A percentile compares a stretch with the other conserved stretches of the same genome.
Conservation (phyloP, 129 eudicot species). For the Pseudognaphalium luteoalbum region DNA sequence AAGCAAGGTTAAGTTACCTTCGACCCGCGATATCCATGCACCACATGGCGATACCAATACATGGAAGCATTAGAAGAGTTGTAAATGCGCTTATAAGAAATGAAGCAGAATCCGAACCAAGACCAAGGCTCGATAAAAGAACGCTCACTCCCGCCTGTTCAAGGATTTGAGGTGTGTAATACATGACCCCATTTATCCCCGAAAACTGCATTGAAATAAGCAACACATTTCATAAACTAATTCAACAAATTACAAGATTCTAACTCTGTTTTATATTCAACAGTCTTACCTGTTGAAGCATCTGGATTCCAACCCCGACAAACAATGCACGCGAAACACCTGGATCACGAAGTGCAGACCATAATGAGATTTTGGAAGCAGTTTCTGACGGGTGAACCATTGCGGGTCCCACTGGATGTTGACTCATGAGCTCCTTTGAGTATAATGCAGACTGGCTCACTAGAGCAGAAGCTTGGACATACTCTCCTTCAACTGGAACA, state of each 20-base stretch:
- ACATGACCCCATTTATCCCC: constrained; percentile 77
- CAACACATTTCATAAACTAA: neutral
- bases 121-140: constrained; percentile 67
- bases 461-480: constrained; percentile 59
- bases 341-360: constrained; percentile 65
- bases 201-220: constrained; percentile 48
- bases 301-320: constrained; percentile 71
- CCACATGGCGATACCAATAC: constrained; percentile 68
- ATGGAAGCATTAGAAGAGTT: constrained; percentile 69
- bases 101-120: constrained; percentile 68
- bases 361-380: constrained; percentile 33
- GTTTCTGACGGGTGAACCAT: constrained; percentile 64
- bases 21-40: constrained; percentile 73
- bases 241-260: neutral
- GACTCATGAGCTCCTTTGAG: constrained; percentile 51
- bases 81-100: constrained; percentile 71
- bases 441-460: constrained; percentile 65
- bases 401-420: constrained; percentile 61
- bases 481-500: constrained; percentile 43
- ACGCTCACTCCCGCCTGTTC: constrained; percentile 76
- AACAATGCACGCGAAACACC: constrained; percentile 73
- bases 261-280: neutral
- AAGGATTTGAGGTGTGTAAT: constrained; percentile 83
- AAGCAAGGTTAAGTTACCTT: constrained; percentile 42
- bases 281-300: constrained; percentile 68